Percentiles rank a stretch among this genome's conserved stretches.
Conservation (phyloP, 2,329 filamentous ascomycete species). For the Cercospora sp. region DNA sequence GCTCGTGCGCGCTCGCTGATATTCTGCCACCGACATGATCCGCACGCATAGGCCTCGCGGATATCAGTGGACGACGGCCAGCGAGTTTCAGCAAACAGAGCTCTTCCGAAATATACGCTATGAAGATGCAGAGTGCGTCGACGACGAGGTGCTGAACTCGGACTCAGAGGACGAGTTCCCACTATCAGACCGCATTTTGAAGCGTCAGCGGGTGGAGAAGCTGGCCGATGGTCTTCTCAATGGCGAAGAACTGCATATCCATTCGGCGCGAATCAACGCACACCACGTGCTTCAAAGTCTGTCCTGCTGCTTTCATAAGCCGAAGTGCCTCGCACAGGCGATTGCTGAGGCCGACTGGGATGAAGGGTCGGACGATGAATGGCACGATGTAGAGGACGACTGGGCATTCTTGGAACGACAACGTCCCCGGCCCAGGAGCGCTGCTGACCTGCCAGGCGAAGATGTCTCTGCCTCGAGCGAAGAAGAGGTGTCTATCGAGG, state of each 20-base stretch:
- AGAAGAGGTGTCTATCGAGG: conserved; percentile 16
- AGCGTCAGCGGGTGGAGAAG: conserved; percentile 58
- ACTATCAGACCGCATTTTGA: conserved; percentile 52
- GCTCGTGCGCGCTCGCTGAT: not conserved
- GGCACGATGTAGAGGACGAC: conserved; percentile 22
- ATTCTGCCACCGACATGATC: conserved; percentile 27
- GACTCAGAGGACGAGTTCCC: conserved; percentile 60
- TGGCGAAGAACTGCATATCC: conserved; percentile 57
- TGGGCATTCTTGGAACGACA: conserved; percentile 18
- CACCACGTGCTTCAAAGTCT: conserved; percentile 18
- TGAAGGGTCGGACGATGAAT: conserved; percentile 6
- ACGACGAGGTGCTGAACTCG: conserved; percentile 50
- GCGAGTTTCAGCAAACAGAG: conserved; percentile 35
- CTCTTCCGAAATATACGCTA: conserved; percentile 32
- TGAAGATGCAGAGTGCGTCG: conserved; percentile 25
- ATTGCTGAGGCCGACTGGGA: not conserved
- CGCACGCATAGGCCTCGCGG: conserved; percentile 35
- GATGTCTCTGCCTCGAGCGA: not conserved
- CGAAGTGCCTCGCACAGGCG: conserved; percentile 41
- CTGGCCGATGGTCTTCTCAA: conserved; percentile 60
- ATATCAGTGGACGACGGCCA: conserved; percentile 34
- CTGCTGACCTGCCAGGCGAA: not conserved
- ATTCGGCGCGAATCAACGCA: conserved; percentile 53
- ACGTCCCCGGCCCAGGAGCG: not conserved
- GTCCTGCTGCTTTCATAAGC: conserved; percentile 18